Evolutionary conservation across 108 stramenopile genomes (phyloP), one percentile per base, ranked within the genome.

Genomic region (Asterionellopsis glacialis): DNA sequence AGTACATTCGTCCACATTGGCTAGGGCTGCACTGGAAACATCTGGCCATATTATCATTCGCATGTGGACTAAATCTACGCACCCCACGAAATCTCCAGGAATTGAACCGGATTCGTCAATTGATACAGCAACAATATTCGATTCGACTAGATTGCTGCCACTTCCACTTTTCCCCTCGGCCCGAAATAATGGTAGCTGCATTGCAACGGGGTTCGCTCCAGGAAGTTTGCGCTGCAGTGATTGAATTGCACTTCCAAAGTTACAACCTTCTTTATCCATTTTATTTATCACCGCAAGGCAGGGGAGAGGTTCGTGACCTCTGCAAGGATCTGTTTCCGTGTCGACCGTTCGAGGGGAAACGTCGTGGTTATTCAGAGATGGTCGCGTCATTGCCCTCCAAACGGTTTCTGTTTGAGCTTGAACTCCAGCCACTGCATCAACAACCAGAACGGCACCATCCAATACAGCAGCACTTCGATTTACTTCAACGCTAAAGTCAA

Each of bases 401-500:
- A 98, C 98, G 9, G 98, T 98, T 76, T 98, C 96, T 21, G 95
- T 95, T 69, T 96, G 97, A 13, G 97, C 92, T 70, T 99, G 97
- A 2, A 95, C 97, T 7, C 99, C 99, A 11, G 96, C 96, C 39
- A 97, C 99, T 0, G 94, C 95, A 73, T 99, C 99, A 10, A 98
- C 76, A 0, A 99, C 96, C 26, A 96, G 65, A 0, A 97, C 92
- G 10, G 95, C 97, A 9, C 98, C 98, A 78, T 99, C 99, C 24
- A 99, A 63, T 9, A 98, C 98, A 9, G 97, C 92, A 13, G 97
- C 87, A 57, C 88, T 80, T 42, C 99, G 91, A 79, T 92, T 93
- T 21, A 99, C 97, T 73, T 99, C 98, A 9, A 97, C 95, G 24
- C 83, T 85, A 57, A 99, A 99, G 59, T 99, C 99, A 3, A 99